Evolutionary conservation across 495 filamentous ascomycete species (phyloP), one percentile per base, ranked within the genome.

Genomic region (Recurvomyces mirabilis): DNA sequence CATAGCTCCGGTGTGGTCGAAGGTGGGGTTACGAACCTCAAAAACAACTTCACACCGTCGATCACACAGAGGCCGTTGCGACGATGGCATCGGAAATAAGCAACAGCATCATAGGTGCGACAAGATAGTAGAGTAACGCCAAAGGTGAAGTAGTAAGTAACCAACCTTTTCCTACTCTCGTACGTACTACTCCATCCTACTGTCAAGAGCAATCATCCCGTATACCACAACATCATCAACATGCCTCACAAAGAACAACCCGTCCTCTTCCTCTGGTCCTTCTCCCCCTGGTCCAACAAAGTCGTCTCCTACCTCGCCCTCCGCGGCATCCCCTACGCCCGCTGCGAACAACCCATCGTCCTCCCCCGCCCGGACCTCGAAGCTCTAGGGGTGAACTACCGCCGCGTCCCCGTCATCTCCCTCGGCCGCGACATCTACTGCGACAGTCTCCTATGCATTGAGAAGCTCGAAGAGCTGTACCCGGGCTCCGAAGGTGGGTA

Each of bases 241-340:
- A 45, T 45, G 41, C 10, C 41, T 10, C 28, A 28, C 9, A 7
- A 12, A 35, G 29, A 45, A 45, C 29, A 45, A 18, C 41, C 41
- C 32, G 37, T 45, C 30, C 41, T 45, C 41, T 45, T 45, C 32
- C 41, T 45, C 32, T 45, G 41, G 41, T 19, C 59, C 5, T 65
- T 60, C 56, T 80, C 76, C 19, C 77, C 77, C 4, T 81, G 71
- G 46, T 75, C 74, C 1, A 59, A 62, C 33, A 62, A 74, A 43
- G 48, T 79, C 22, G 53, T 68, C n/a, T 79, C 73, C 75, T 81
- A 81, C 53, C 65, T 81, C n/a, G 64, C 59, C 21, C 67, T 81
- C 5, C 67, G 77, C 26, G 62, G 63, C 31, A 78, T 81, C 38
- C 64, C 65, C 0, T 78, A 74, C 49, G 60, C 60, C 19, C 64